Base-by-base conservation (phyloP, 352 stramenopile species). In the Globisporangium paroecandrum region DNA sequence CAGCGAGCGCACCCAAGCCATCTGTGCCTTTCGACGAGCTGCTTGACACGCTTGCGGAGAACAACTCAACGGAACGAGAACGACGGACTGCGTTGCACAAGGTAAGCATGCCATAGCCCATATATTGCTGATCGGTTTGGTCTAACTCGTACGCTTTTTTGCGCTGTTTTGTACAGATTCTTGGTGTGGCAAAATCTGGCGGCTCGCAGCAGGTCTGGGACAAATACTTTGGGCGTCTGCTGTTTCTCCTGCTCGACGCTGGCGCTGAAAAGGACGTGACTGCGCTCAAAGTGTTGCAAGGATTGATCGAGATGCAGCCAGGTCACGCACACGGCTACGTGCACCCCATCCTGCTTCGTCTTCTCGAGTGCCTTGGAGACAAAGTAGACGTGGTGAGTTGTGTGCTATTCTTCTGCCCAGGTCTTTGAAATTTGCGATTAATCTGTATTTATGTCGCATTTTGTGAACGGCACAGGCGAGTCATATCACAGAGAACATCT, bases 261-360 rank as follows among this genome's bases (percentile, higher is more conserved):
- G 77, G 74, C 1, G 79, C 71, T 8, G 78, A 88, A 15, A 77
- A 77, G 1, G 77, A 88, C 34, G 67, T 78, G 12, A 76, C 76
- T 20, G 81, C 81, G 0, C 68, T 91, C n/a, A 85, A 84, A 22
- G 76, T 90, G 49, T 56, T 93, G 0, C 72, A 83, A 46, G 68
- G 66, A 13, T 64, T 93, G 20, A 70, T 93, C 6, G 60, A 75
- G 46, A 62, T 66, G 20, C 81, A 89, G 34, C 65, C 72, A 13
- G 64, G 66, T 38, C 83, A 78, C 7, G 72, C 75, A 0, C 69
- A 89, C 61, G 74, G 78, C 60, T 89, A 83, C 68, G 77, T 86
- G 36, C 75, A 89, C 38, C 69, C 81, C n/a, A 81, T 93, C 64
- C 64, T 90, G 20, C 62, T 83, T 32, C 79, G 81, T 3, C 72